These are phyloP conservation scores for Asterella californica DNA, from an alignment of 225 moss, liverwort and hornwort genomes.

Conservation along the genomic window DNA sequence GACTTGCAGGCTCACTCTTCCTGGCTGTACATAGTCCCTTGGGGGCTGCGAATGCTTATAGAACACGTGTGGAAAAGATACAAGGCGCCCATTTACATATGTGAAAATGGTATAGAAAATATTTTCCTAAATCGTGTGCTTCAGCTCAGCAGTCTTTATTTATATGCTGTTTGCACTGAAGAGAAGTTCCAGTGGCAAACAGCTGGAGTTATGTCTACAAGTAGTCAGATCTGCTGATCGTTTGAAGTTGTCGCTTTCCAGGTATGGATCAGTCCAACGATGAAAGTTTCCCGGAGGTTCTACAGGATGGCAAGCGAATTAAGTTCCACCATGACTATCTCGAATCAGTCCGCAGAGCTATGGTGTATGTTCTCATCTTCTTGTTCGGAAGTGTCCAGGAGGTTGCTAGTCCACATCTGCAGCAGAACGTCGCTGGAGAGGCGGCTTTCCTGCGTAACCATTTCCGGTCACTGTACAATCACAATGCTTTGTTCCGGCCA, in stretches of 20 bases:
- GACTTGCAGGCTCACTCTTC: conserved; percentile 48
- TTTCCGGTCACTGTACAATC: not conserved
- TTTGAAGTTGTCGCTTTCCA: conserved; percentile 27
- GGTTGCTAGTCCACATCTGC: not conserved
- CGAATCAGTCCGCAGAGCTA: conserved; percentile 45
- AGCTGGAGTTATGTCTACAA: not conserved
- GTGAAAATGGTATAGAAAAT: conserved; percentile 53
- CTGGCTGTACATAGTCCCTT: conserved; percentile 60
- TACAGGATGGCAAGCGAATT: conserved; percentile 50
- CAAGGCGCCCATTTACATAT: conserved; percentile 54
- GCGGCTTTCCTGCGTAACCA: no score
- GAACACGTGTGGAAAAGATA: conserved; percentile 52
- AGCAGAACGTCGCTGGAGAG: not conserved
- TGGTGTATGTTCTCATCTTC: conserved; percentile 40
- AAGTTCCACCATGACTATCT: conserved; percentile 56
- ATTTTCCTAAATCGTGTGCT: not conserved
- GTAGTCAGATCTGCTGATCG: not conserved
- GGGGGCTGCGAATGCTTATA: conserved; percentile 53
- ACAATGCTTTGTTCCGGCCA: not conserved
- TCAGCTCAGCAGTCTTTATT: no score
- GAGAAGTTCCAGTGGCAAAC: not conserved
- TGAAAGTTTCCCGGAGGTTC: conserved; percentile 22
- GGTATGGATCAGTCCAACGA: conserved; percentile 61
- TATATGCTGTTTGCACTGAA: no score
- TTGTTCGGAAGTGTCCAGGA: not conserved